Conservation (phyloP, 2,329 filamentous ascomycete genomes). For the Pseudogymnoascus sp. region DNA sequence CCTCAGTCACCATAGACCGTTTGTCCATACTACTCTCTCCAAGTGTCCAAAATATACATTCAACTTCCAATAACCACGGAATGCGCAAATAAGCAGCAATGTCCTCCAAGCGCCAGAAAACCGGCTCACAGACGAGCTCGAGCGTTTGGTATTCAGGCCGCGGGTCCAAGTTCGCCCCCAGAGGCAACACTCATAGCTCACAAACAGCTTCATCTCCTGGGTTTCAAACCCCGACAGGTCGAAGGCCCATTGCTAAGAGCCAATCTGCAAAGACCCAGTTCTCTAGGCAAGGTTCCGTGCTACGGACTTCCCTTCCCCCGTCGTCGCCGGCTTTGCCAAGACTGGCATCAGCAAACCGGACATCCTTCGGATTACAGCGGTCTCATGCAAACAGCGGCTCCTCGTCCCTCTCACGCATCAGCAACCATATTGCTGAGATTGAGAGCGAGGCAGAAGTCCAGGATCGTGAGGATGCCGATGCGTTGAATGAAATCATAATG, state of each 20-base stretch:
- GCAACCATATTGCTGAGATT: conserved; percentile 2
- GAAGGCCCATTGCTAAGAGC: neutral
- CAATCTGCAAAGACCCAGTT: conserved; percentile 9
- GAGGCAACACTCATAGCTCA: neutral
- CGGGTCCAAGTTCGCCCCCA: neutral
- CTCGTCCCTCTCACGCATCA: neutral
- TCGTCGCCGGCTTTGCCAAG: conserved; percentile 18
- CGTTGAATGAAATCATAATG: conserved; percentile 64
- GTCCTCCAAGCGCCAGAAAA: conserved; percentile 5
- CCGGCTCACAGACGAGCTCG: neutral
- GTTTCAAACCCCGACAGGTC: neutral
- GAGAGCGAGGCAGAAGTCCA: conserved; percentile 27
- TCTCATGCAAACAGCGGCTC: conserved; percentile 10
- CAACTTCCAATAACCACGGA: neutral
- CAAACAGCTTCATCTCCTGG: neutral
- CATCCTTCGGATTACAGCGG: conserved; percentile 15
- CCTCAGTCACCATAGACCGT: neutral
- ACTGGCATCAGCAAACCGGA: conserved; percentile 15
- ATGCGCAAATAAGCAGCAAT: neutral
- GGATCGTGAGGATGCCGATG: conserved; percentile 37
- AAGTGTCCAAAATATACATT: neutral
- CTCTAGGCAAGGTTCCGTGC: conserved; percentile 17
- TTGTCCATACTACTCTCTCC: too few relatives aligned
- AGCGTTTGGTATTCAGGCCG: neutral
- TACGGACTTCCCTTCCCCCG: conserved; percentile 10